Percentiles rank a stretch among this genome's conserved stretches.
phyloP scores from a whole-genome alignment of 495 filamentous ascomycete genomes.

The Hypomontagnella submonticulosa region DNA sequence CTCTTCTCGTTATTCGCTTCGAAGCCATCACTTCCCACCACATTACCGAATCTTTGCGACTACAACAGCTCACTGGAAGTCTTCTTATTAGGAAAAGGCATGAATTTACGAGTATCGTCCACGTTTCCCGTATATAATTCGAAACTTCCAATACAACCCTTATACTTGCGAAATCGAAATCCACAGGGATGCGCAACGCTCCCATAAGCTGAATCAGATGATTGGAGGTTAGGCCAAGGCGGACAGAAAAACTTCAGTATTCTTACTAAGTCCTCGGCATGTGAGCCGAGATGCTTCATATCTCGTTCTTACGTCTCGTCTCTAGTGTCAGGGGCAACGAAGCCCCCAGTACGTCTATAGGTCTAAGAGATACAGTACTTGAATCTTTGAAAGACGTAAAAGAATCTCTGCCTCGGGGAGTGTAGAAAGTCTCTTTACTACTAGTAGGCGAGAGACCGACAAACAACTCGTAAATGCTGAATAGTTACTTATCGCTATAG shows the following conservation, averaged over 20 bases:
- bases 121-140: background rate
- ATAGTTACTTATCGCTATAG: background rate
- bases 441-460: background rate
- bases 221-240: background rate
- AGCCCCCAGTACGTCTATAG: constrained; percentile 3
- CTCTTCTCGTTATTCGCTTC: constrained; percentile 1
- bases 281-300: constrained; percentile 30
- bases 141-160: constrained; percentile 1
- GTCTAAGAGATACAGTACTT: background rate
- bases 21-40: background rate
- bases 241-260: background rate
- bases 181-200: background rate
- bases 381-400: background rate
- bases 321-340: constrained; percentile 4
- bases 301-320: constrained; percentile 13
- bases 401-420: background rate
- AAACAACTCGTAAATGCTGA: constrained; percentile 2
- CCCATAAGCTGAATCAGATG: background rate
- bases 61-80: background rate
- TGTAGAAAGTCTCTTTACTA: background rate
- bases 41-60: background rate
- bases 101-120: constrained; percentile 16
- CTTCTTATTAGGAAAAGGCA: constrained; percentile 7
- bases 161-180: background rate
- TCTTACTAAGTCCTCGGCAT: constrained; percentile 10